phyloP scores from a whole-genome alignment of 2,329 filamentous ascomycete species.

The Calonectria naviculata region DNA sequence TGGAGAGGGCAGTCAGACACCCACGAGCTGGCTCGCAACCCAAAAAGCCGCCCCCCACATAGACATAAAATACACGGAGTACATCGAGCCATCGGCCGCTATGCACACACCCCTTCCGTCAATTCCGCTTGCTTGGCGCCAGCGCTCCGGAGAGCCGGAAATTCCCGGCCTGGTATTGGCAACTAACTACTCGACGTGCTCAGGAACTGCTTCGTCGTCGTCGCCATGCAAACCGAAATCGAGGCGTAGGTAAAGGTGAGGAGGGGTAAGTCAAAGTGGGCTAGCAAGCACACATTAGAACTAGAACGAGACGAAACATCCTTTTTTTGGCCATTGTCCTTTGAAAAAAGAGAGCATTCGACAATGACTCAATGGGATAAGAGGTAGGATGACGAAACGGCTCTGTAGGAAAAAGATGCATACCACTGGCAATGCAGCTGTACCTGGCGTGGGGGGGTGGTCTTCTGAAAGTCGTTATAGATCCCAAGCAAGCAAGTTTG shows the following conservation, averaged over 20 bases:
- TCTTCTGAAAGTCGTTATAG: background rate
- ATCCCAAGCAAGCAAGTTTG: no score
- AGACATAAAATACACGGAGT: background rate
- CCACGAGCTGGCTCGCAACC: background rate
- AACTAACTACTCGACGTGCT: background rate
- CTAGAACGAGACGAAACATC: background rate
- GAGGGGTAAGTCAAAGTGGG: background rate
- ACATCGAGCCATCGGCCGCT: background rate
- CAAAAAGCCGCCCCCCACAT: background rate
- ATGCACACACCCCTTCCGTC: conserved; percentile 15
- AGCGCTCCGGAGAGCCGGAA: conserved; percentile 26
- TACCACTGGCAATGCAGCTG: background rate
- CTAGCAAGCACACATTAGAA: background rate
- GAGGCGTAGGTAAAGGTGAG: background rate
- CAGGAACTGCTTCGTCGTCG: background rate
- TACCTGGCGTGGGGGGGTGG: background rate
- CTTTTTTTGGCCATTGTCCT: background rate
- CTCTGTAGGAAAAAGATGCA: background rate
- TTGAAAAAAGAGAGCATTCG: background rate
- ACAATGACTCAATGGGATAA: background rate
- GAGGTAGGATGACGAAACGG: background rate
- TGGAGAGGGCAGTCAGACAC: background rate
- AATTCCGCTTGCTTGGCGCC: conserved; percentile 9
- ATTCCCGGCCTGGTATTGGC: conserved; percentile 21
- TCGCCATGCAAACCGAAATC: background rate